Percentiles rank a stretch among this genome's conserved stretches.
These are phyloP conservation scores for Xerocomus brunneocitrinus DNA, from an alignment of 768 basidiomycete species.

Conservation along the genomic window DNA sequence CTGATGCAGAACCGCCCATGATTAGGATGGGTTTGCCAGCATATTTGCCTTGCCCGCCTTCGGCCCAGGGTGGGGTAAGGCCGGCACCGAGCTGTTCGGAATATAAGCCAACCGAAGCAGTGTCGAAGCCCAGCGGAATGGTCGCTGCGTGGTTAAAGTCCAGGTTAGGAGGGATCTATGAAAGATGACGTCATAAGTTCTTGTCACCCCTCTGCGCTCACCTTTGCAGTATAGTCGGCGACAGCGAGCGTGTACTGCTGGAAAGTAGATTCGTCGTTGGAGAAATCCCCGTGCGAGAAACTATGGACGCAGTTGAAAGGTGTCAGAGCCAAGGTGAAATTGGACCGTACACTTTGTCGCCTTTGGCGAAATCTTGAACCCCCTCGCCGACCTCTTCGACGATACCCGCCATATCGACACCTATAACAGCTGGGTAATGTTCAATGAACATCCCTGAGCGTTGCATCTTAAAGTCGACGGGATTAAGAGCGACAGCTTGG, in stretches of 20 bases:
- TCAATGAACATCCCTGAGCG: constrained; percentile 29
- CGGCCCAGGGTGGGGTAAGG: constrained; percentile 34
- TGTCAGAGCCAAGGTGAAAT: neutral
- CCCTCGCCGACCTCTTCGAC: constrained; percentile 37
- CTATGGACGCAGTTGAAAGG: neutral
- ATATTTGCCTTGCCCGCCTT: constrained; percentile 34
- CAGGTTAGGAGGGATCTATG: constrained; percentile 41
- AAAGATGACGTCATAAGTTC: constrained; percentile 3
- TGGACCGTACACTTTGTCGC: constrained; percentile 38
- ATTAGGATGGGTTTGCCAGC: constrained; percentile 40
- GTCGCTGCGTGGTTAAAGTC: constrained; percentile 44
- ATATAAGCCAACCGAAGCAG: constrained; percentile 47
- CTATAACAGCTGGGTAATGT: constrained; percentile 34
- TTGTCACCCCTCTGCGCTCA: neutral
- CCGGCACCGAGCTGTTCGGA: constrained; percentile 34
- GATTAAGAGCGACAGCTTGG: constrained; percentile 41
- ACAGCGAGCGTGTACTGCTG: constrained; percentile 39
- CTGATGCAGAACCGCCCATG: constrained; percentile 45
- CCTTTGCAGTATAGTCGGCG: constrained; percentile 36
- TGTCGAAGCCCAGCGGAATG: constrained; percentile 44
- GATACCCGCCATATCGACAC: constrained; percentile 35
- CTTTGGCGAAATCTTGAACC: constrained; percentile 32
- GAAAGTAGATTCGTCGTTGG: constrained; percentile 30
- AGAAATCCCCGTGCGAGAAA: constrained; percentile 28
- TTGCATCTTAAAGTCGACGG: constrained; percentile 40